Evolutionary conservation across 768 basidiomycete genomes (phyloP), one percentile per base, ranked within the genome.

Genomic region (Lepiota brunneoincarnata): DNA sequence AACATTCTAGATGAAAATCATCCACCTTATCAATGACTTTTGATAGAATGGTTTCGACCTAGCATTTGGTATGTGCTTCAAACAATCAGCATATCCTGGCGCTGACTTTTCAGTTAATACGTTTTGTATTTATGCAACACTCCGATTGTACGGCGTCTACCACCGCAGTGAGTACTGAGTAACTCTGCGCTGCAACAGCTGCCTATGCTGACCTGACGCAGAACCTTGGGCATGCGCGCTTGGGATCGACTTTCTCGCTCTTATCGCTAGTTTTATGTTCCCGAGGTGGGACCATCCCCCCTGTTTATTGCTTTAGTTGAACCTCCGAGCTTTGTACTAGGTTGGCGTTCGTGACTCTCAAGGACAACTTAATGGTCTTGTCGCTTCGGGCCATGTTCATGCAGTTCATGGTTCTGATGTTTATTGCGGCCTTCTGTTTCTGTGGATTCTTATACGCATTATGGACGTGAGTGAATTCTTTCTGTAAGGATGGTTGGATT

Each of bases 381-480:
- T 86, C 90, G 6, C 70, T 93, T 28, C 85, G 96, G 1, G 92
- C 94, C 1, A 96, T 98, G 94, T 83, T 98, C 54, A 76, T 86
- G 58, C 93, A 98, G 64, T 98, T 98, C 64, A 69, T 81, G 18
- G 72, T 82, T n/a, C 74, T 93, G 20, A 91, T 93, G 89, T 63
- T 85, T 26, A 88, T 93, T 15, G 92, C 93, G 4, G 84, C 81
- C 1, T 95, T 93, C 65, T 95, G 93, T 64, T 97, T 97, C 66
- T 83, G 86, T 31, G 94, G 94, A 2, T 98, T 98, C 68, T 68
- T 93, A 41, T 98, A 97, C 70, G 93, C 92, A 0, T 74, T 98
- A 9, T 97, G 88, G 88, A 97, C 93, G 83, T 93, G 71, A 65
- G 93, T 83, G 1, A 4, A 31, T 31, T 38, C 20, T 10, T 20